Evolutionary conservation across 257 asterid species (phyloP).

Genomic region (Buddleja alternifolia): DNA sequence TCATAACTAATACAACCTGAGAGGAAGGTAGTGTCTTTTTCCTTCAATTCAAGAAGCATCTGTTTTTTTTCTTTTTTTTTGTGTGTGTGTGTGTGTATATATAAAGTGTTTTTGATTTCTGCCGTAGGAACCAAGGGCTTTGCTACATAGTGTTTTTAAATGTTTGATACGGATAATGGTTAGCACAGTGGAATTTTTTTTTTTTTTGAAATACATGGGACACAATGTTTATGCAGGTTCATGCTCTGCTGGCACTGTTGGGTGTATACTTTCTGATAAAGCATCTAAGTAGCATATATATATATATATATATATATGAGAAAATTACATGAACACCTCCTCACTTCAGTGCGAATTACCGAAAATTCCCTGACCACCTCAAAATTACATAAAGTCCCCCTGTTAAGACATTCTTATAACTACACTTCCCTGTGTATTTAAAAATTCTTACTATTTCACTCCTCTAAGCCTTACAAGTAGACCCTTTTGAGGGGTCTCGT

Average conservation of each 20-base stretch:
- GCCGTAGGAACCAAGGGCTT: slow-evolving; percentile 8
- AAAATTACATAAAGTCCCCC: too few species aligned
- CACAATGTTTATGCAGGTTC: not conserved
- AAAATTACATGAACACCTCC: too few species aligned
- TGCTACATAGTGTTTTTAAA: not conserved
- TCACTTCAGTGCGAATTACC: too few species aligned
- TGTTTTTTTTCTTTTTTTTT: too few species aligned
- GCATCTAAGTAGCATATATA: not conserved
- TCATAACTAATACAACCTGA: not conserved
- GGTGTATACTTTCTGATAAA: not conserved
- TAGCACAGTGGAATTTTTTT: not conserved
- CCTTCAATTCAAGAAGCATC: not conserved
- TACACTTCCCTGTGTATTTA: too few species aligned
- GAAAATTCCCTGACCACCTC: too few species aligned
- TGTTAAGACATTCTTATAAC: too few species aligned
- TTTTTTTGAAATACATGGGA: not conserved
- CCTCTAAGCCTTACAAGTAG: too few species aligned
- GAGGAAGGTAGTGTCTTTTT: not conserved
- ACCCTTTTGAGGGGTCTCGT: too few species aligned
- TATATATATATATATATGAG: too few species aligned
- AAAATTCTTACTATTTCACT: too few species aligned
- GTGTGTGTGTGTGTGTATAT: too few species aligned
- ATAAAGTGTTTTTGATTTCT: not conserved
- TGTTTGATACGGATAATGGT: not conserved
- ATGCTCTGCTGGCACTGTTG: not conserved